These are phyloP conservation scores for Wickerhamiella siamensis DNA, from an alignment of 805 yeast species.

Conservation along the genomic window DNA sequence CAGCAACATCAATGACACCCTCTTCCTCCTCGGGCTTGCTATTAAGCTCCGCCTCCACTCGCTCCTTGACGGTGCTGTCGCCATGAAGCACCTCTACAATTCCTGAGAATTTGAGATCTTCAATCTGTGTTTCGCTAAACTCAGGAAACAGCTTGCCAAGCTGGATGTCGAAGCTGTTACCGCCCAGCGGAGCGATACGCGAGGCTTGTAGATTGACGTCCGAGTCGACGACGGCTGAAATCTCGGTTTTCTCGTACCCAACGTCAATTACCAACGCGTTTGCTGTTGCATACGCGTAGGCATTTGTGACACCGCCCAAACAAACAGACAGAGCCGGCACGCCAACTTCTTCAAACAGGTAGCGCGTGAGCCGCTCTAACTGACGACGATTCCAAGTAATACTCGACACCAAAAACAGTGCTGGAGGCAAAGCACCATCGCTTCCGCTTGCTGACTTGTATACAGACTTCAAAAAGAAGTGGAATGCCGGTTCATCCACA, in stretches of 20 bases:
- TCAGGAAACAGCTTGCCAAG: conserved; percentile 44
- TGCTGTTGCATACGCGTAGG: conserved; percentile 52
- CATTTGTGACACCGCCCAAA: conserved; percentile 52
- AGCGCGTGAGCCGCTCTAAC: conserved; percentile 57
- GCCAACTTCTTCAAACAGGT: conserved; percentile 57
- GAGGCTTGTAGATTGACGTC: conserved; percentile 45
- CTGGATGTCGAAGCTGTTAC: conserved; percentile 42
- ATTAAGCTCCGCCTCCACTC: conserved; percentile 27
- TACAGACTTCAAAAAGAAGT: conserved; percentile 39
- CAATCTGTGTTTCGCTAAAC: conserved; percentile 45
- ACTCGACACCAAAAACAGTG: conserved; percentile 47
- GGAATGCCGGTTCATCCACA: conserved; percentile 53
- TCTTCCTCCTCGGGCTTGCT: conserved; percentile 36
- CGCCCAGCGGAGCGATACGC: conserved; percentile 42
- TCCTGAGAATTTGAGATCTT: conserved; percentile 54
- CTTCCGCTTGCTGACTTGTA: conserved; percentile 34
- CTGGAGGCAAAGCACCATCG: conserved; percentile 38
- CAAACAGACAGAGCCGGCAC: conserved; percentile 58
- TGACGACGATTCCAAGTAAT: conserved; percentile 54
- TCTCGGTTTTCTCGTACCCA: conserved; percentile 61
- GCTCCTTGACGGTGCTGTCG: conserved; percentile 48
- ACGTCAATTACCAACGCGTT: conserved; percentile 67
- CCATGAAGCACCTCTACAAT: conserved; percentile 64
- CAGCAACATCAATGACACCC: conserved; percentile 77
- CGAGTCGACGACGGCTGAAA: conserved; percentile 67